phyloP scores from a whole-genome alignment of 139 green algal genomes.

The Trebouxia sp. region DNA sequence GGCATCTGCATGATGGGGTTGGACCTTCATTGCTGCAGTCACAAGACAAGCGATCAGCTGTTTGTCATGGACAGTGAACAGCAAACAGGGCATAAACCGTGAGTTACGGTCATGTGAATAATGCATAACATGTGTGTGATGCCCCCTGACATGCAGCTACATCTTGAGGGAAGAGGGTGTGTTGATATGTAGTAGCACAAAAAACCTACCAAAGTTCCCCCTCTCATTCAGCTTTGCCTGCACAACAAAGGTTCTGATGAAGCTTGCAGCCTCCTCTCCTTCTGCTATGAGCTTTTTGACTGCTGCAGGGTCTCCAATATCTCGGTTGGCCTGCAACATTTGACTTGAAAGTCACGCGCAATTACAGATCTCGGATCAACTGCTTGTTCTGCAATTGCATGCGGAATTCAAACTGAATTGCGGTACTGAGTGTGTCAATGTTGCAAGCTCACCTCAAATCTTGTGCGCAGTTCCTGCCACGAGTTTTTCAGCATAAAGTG shows the following conservation, averaged over 20 bases:
- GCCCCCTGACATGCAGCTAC: background rate
- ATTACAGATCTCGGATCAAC: too few relatives aligned
- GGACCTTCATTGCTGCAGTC: slow-evolving; percentile 36
- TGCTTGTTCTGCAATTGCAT: too few relatives aligned
- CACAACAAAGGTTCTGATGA: slow-evolving; percentile 37
- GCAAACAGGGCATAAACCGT: background rate
- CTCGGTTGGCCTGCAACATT: slow-evolving; percentile 16
- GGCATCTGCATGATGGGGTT: slow-evolving; percentile 33
- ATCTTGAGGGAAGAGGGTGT: background rate
- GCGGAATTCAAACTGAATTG: too few relatives aligned
- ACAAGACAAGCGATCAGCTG: too few relatives aligned
- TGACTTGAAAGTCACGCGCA: too few relatives aligned
- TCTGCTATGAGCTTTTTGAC: slow-evolving; percentile 33
- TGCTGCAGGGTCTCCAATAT: background rate
- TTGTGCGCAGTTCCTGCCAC: background rate
- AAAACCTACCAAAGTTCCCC: slow-evolving; percentile 36
- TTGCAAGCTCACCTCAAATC: slow-evolving; percentile 21
- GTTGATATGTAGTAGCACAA: too few relatives aligned
- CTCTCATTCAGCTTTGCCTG: slow-evolving; percentile 40
- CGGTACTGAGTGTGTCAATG: too few relatives aligned
- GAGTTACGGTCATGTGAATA: background rate
- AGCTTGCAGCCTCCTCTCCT: slow-evolving; percentile 32
- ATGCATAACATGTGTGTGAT: background rate
- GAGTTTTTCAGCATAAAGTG: background rate
- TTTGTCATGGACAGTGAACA: background rate